A percentile compares a stretch with the other conserved stretches of the same genome.
phyloP scores from a whole-genome alignment of 345 rosid genomes.

The thale cress (Arabidopsis thaliana) region TAIR10.1 NC_003071.7:18620001-18620500 shows the following conservation, averaged over 20 bases:
- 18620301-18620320: constrained; percentile 77
- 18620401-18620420: neutral
- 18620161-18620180: constrained; percentile 33
- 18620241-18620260: neutral
- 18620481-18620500: constrained; percentile 37
- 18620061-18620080: neutral
- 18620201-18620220: constrained; percentile 50
- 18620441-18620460: constrained; percentile 46
- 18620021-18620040: constrained; percentile 86
- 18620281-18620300: constrained; percentile 42
- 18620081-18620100: neutral
- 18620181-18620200: constrained; percentile 48
- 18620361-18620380: constrained; percentile 6
- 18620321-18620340: constrained; percentile 50
- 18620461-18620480: constrained; percentile 44
- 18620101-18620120: constrained; percentile 42
- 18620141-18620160: constrained; percentile 31
- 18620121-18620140: constrained; percentile 35
- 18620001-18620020: constrained; percentile 91
- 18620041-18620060: constrained; percentile 15
- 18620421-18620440: constrained; percentile 47
- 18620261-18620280: constrained; percentile 21
- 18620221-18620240: constrained; percentile 34
- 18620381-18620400: neutral
- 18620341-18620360: constrained; percentile 25